Evolutionary conservation across 2,329 filamentous ascomycete genomes (phyloP).

Genomic region (Verticillium tricorpus): DNA sequence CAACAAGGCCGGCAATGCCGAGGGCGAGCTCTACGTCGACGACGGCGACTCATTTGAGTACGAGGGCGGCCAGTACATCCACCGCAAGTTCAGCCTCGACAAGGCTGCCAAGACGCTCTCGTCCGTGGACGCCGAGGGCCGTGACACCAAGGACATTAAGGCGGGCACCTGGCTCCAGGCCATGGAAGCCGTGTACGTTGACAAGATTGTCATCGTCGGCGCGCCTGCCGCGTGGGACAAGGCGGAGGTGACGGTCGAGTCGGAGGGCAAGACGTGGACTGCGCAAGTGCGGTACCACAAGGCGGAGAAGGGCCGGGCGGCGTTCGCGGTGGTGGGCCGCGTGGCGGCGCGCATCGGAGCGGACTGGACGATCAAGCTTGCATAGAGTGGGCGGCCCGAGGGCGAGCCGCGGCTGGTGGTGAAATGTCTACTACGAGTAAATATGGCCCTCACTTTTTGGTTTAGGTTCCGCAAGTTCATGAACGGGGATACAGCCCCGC

Average conservation of each 20-base stretch:
- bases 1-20: slow-evolving; percentile 55
- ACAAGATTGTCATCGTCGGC: slow-evolving; percentile 80
- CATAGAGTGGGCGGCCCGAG: slow-evolving; percentile 3
- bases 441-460: neutral
- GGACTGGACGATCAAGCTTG: slow-evolving; percentile 45
- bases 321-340: slow-evolving; percentile 49
- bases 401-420: neutral
- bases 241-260: slow-evolving; percentile 54
- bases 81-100: slow-evolving; percentile 69
- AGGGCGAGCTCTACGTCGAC: slow-evolving; percentile 83
- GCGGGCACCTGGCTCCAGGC: slow-evolving; percentile 71
- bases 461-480: neutral
- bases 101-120: slow-evolving; percentile 47
- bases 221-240: slow-evolving; percentile 70
- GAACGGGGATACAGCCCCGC: neutral
- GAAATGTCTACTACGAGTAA: neutral
- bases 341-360: slow-evolving; percentile 47
- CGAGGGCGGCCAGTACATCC: slow-evolving; percentile 79
- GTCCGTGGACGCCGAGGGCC: slow-evolving; percentile 62
- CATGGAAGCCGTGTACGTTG: slow-evolving; percentile 74
- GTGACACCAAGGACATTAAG: slow-evolving; percentile 48
- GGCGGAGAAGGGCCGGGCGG: slow-evolving; percentile 39
- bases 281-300: slow-evolving; percentile 57
- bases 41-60: slow-evolving; percentile 93
- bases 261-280: slow-evolving; percentile 47